Base-by-base conservation (phyloP, 2,329 filamentous ascomycete species). In the Arthrinium puccinioides region DNA sequence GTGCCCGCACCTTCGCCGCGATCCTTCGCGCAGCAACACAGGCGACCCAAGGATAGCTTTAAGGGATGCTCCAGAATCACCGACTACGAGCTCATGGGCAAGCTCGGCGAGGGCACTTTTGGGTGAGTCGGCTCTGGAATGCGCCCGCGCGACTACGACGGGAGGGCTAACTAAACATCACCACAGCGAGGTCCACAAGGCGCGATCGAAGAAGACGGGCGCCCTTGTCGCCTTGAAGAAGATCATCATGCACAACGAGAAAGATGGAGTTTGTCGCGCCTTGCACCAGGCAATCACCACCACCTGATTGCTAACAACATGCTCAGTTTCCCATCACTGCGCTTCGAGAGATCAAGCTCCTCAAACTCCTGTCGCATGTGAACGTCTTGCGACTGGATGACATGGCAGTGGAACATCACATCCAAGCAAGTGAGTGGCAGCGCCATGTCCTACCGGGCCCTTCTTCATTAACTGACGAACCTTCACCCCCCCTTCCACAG, bases 181-280 rank as follows among this genome's bases (percentile, higher is more conserved):
- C 9, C 32, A 14, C 44, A 84, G 82, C 48, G 88, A 97, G 66
- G 92, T 97, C 26, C 87, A 95, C 61, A 92, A 90, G 55, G 92
- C 88, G 43, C 77, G 77, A 44, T 87, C 84, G 20, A 82, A 78
- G 52, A 84, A 75, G 53, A 85, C 79, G 2, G 83, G 85, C 37
- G 72, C 76, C 18, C 62, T 90, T 31, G 84, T 95, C 43, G 92
- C 92, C 4, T 63, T 98, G 54, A 98, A 98, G 69, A 97, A 97
- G 73, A 98, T 98, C 48, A 79, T 98, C 48, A 96, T 97, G 86
- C 92, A 97, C 60, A 94, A 97, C 60, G 92, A 98, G 67, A 97
- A 96, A 60, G 92, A 98, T 62, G 92, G 92, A 34, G 82, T 86
- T 63, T 51, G 79, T 64, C 29, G 21, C 29, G 36, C 13, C 30